Conservation (phyloP, 1,139 yeast species). For the Saccharomycopsis hybrid region DNA sequence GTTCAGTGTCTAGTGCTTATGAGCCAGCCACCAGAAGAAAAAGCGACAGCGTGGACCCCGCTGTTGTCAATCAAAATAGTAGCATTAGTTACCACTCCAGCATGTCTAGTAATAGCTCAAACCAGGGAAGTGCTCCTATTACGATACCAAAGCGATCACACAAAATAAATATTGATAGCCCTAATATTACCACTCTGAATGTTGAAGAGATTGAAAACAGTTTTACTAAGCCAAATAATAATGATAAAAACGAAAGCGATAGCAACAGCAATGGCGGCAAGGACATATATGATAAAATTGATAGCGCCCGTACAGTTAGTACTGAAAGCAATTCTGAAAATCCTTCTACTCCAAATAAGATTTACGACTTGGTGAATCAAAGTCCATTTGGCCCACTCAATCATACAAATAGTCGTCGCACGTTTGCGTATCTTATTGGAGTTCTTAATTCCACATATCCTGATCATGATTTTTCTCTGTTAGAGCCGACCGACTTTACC, state of each 20-base stretch:
- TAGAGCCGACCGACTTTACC: constrained; percentile 81
- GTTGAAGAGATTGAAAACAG: too few species aligned
- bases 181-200: too few species aligned
- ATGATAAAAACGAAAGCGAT: too few species aligned
- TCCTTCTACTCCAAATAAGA: constrained; percentile 11
- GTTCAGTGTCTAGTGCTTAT: neutral
- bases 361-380: constrained; percentile 21
- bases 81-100: neutral
- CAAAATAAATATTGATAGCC: too few species aligned
- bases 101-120: neutral
- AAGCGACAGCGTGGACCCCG: constrained; percentile 1
- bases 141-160: too few species aligned
- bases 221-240: too few species aligned
- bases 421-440: constrained; percentile 86
- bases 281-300: too few species aligned
- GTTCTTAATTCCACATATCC: constrained; percentile 90
- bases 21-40: constrained; percentile 6
- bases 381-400: constrained; percentile 95
- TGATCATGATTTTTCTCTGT: constrained; percentile 84
- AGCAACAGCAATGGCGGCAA: too few species aligned
- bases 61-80: neutral
- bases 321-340: neutral
- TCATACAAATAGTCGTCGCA: constrained; percentile 74
- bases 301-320: too few species aligned
- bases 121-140: too few species aligned